Evolutionary conservation across 139 green algal species (phyloP), one percentile per base, ranked within the genome.

Genomic region (Chlorella sp.): DNA sequence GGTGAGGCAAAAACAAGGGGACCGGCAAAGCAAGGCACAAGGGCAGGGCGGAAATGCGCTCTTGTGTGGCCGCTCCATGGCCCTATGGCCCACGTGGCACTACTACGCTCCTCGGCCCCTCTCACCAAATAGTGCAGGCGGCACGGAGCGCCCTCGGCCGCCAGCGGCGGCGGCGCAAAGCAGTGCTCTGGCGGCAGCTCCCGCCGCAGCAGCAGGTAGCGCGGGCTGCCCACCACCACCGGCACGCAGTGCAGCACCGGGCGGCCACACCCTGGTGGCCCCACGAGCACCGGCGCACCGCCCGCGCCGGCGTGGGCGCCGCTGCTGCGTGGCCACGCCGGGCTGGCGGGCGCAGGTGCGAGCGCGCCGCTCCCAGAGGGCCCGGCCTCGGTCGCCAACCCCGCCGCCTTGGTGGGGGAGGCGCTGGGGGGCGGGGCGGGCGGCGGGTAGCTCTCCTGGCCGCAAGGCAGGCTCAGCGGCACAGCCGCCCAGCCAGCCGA

Each of bases 401-500:
- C 41, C 1, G 36, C 21, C 29, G n/a, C 56, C 56, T 63, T 63
- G 29, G 12, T 38, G 56, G 56, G 56, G 8, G 56, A 63, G 56
- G 4, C 56, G 58, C 58, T 64, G 19, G n/a, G 8, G 41, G 38
- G 53, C 53, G 19, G 67, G 14, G 5, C 38, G 56, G n/a, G 58
- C 58, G 29, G 8, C 40, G 2, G 63, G 40, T 55, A 41, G 40
- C 41, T 40, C 41, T 8, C 21, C 36, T 33, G 36, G 63, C 9
- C 41, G 23, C 58, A n/a, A 5, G 84, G 80, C 71, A 71, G n/a
- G 63, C 86, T 87, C 27, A 91, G 79, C 25, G 83, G 85, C 61
- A 93, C 77, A 70, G 84, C 64, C 17, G 82, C 83, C 89, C 89
- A 93, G 38, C 85, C 89, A 6, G 87, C 74, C 12, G 81, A 88